Evolutionary conservation across 1,139 yeast genomes (phyloP).

Genomic region (Hyphopichia khmerensis): DNA sequence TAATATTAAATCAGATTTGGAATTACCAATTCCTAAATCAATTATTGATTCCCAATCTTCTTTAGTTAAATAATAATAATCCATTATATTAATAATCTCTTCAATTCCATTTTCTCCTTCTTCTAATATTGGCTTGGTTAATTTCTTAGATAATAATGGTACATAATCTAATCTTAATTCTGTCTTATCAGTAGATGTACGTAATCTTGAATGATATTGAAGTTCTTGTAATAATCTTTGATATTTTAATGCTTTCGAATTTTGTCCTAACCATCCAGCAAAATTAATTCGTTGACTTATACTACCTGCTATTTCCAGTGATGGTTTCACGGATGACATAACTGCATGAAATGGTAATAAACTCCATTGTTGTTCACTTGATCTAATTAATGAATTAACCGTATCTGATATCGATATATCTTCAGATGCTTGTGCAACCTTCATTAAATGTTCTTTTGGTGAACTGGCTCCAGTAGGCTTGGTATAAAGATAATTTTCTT

Average conservation of each 20-base stretch:
- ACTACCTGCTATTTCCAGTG: constrained; percentile 73
- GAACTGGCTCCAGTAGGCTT: constrained; percentile 48
- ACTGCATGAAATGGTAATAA: constrained; percentile 90
- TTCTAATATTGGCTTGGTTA: constrained; percentile 55
- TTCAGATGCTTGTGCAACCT: constrained; percentile 79
- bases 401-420: constrained; percentile 80
- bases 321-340: constrained; percentile 82
- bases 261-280: constrained; percentile 88
- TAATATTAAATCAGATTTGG: constrained; percentile 41
- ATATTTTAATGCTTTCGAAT: constrained; percentile 80
- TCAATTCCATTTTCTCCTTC: constrained; percentile 63
- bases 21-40: constrained; percentile 75
- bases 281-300: constrained; percentile 71
- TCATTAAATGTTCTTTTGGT: constrained; percentile 51
- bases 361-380: constrained; percentile 95
- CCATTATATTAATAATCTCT: constrained; percentile 68
- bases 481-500: constrained; percentile 82
- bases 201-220: constrained; percentile 81
- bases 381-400: constrained; percentile 77
- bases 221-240: constrained; percentile 79
- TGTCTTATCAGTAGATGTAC: constrained; percentile 71
- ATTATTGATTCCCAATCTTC: constrained; percentile 90
- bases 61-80: constrained; percentile 76
- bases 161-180: constrained; percentile 80
- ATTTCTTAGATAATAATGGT: constrained; percentile 56